Conservation (phyloP, 768 basidiomycete species). For the Clavulina sp. region DNA sequence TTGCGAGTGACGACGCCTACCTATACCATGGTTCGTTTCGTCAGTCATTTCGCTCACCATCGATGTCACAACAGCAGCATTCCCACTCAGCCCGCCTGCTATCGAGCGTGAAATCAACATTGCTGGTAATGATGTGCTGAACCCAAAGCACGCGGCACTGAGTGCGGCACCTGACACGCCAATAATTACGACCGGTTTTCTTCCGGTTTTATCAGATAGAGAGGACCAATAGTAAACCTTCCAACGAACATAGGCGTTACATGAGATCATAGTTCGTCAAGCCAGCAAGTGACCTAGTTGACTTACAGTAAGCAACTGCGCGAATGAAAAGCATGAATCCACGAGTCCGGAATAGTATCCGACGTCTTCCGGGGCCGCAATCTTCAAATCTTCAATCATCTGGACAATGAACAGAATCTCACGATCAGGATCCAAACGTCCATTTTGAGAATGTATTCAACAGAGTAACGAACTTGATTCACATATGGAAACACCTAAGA, state of each 20-base stretch:
- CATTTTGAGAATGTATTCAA: no score
- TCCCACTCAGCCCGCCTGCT: constrained; percentile 7
- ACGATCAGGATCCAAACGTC: no score
- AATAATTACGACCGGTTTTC: constrained; percentile 9
- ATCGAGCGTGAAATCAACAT: constrained; percentile 2
- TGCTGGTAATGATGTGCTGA: background rate
- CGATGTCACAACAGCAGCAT: constrained; percentile 7
- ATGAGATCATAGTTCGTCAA: background rate
- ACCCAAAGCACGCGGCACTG: constrained; percentile 5
- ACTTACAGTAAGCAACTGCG: constrained; percentile 3
- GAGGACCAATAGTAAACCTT: background rate
- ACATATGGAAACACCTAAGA: constrained; percentile 10
- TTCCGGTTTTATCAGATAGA: constrained; percentile 5
- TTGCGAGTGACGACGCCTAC: background rate
- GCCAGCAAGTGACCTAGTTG: background rate
- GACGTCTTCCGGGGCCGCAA: constrained; percentile 8
- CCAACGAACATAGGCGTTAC: background rate
- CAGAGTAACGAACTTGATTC: no score
- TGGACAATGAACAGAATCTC: no score
- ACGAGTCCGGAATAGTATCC: constrained; percentile 8
- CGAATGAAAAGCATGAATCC: constrained; percentile 4
- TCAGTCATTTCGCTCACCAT: constrained; percentile 11
- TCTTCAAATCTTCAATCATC: constrained; percentile 11
- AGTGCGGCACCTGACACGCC: constrained; percentile 7
- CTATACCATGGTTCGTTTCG: constrained; percentile 7